A percentile compares a stretch with the other conserved stretches of the same genome.
phyloP scores from a whole-genome alignment of 768 basidiomycete genomes.

The Lentinula raphanica region DNA sequence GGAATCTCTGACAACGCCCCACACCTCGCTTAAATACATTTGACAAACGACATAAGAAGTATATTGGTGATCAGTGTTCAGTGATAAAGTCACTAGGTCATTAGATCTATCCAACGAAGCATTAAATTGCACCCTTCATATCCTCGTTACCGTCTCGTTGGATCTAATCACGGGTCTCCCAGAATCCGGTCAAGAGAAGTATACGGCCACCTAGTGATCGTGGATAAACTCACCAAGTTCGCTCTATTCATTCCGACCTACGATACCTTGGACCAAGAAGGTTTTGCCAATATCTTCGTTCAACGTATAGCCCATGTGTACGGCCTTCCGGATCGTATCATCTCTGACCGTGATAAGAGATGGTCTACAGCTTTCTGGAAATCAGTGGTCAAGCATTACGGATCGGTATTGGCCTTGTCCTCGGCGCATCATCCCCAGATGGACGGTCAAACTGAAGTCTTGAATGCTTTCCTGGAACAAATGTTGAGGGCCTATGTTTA shows the following conservation, averaged over 20 bases:
- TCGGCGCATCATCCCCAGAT: slow-evolving; percentile 34
- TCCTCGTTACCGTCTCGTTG: no score
- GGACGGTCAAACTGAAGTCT: slow-evolving; percentile 29
- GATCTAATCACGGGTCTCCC: slow-evolving; percentile 21
- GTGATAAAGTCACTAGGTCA: no score
- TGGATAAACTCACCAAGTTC: slow-evolving; percentile 22
- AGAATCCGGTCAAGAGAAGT: slow-evolving; percentile 10
- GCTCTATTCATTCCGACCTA: slow-evolving; percentile 16
- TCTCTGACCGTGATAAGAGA: slow-evolving; percentile 14
- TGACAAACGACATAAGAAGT: no score
- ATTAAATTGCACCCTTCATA: no score
- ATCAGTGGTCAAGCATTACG: slow-evolving; percentile 14
- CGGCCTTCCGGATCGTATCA: slow-evolving; percentile 18
- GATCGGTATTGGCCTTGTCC: slow-evolving; percentile 17
- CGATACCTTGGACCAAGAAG: slow-evolving; percentile 12
- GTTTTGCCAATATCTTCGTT: slow-evolving; percentile 18
- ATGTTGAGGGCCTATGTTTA: slow-evolving; percentile 24
- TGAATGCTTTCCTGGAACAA: slow-evolving; percentile 24
- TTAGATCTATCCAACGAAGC: no score
- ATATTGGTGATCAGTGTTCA: no score
- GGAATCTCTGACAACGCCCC: no score
- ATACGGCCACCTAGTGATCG: slow-evolving; percentile 18
- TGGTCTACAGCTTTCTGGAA: slow-evolving; percentile 24
- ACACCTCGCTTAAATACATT: no score
- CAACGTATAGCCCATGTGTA: slow-evolving; percentile 17